Evolutionary conservation across 306 rosid species (phyloP).

Genomic region (Acmispon strigosus): DNA sequence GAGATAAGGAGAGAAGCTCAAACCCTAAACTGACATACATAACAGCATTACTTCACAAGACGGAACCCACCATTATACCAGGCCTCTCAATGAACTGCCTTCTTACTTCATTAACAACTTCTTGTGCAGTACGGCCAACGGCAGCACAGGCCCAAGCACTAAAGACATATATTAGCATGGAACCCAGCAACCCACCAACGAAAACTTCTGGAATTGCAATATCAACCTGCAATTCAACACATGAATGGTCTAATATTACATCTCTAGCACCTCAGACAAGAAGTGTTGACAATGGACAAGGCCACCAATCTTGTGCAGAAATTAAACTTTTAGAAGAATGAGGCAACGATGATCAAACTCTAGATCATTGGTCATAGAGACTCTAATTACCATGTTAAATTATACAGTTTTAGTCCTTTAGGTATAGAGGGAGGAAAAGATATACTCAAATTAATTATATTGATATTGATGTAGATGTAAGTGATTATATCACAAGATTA

Average conservation of each 20-base stretch:
- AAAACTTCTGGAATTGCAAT: constrained; percentile 98
- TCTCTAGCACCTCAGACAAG: too few relatives aligned
- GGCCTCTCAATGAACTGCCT: constrained; percentile 98
- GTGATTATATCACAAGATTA: too few relatives aligned
- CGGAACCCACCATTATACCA: constrained; percentile 88
- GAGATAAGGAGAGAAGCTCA: background rate
- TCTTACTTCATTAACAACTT: constrained; percentile 96
- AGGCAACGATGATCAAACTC: too few relatives aligned
- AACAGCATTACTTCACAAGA: constrained; percentile 18
- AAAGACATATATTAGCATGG: constrained; percentile 93
- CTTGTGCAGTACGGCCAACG: constrained; percentile 98
- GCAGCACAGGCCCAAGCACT: constrained; percentile 99
- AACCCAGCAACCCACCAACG: constrained; percentile 87
- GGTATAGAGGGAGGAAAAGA: too few relatives aligned
- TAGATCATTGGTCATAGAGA: too few relatives aligned
- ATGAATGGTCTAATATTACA: background rate
- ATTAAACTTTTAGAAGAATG: too few relatives aligned
- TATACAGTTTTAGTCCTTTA: too few relatives aligned
- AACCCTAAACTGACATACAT: constrained; percentile 1
- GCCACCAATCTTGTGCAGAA: too few relatives aligned
- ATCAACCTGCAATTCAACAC: constrained; percentile 66
- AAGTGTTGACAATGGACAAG: too few relatives aligned
- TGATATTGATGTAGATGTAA: too few relatives aligned
- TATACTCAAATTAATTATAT: too few relatives aligned
- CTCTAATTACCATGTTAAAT: too few relatives aligned